Percentiles rank a stretch among this genome's conserved stretches.
Evolutionary conservation across 176 grass and related monocot species (phyloP).

Genomic region (Tillandsia fasciculata): DNA sequence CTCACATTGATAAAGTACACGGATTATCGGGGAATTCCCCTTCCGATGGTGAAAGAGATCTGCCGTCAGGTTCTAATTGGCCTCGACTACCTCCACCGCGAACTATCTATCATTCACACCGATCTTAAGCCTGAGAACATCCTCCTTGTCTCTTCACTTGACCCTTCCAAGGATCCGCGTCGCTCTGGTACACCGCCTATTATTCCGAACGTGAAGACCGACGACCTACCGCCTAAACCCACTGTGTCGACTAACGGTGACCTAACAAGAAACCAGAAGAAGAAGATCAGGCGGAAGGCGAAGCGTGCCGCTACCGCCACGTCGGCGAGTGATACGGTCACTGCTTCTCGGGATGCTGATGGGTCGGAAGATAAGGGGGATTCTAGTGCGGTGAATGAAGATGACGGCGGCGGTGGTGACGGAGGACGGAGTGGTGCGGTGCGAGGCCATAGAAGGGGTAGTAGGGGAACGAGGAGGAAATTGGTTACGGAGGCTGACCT

Average conservation of each 20-base stretch:
- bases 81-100: constrained; percentile 81
- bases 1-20: constrained; percentile 90
- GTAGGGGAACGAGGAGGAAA: constrained; percentile 54
- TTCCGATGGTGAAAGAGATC: constrained; percentile 87
- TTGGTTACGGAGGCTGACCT: constrained; percentile 73
- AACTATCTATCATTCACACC: constrained; percentile 84
- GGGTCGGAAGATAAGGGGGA: constrained; percentile 62
- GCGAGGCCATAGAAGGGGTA: constrained; percentile 46
- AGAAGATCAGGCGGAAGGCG: constrained; percentile 85
- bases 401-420: constrained; percentile 22
- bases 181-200: constrained; percentile 50
- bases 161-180: constrained; percentile 76
- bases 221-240: constrained; percentile 25
- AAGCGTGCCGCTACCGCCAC: constrained; percentile 53
- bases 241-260: constrained; percentile 42
- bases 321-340: constrained; percentile 31
- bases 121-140: constrained; percentile 98
- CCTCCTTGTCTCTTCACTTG: constrained; percentile 70
- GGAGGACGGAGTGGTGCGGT: constrained; percentile 24
- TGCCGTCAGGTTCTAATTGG: constrained; percentile 75
- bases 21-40: constrained; percentile 61
- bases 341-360: constrained; percentile 38
- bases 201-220: constrained; percentile 30
- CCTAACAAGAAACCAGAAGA: constrained; percentile 78
- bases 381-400: constrained; percentile 34